Percentiles rank a stretch among this genome's conserved stretches.
Conservation (phyloP, 2,329 filamentous ascomycete genomes). For the Xylaria sp. region DNA sequence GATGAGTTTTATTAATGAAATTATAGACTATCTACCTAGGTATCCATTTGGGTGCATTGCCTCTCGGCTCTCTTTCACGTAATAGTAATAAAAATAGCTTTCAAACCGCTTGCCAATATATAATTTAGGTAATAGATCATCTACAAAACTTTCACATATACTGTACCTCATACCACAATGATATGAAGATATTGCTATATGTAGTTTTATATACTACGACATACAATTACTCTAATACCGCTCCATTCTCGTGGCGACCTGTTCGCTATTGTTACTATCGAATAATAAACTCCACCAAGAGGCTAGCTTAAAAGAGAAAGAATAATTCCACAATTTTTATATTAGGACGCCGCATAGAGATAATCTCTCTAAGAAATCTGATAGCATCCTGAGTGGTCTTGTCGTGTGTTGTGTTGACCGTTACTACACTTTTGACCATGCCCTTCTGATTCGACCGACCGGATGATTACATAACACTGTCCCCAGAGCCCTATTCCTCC, state of each 20-base stretch:
- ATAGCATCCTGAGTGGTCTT: background rate
- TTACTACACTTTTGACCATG: too few species aligned
- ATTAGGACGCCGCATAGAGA: background rate
- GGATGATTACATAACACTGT: background rate
- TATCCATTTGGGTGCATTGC: too few species aligned
- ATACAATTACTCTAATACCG: background rate
- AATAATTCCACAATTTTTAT: background rate
- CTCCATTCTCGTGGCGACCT: background rate
- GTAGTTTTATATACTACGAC: background rate
- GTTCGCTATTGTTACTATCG: fast-evolving
- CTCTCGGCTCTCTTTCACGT: too few species aligned
- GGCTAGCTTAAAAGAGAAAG: background rate
- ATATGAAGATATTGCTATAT: background rate
- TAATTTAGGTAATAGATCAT: background rate
- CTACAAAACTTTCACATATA: too few species aligned
- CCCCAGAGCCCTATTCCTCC: background rate
- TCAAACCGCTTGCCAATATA: background rate
- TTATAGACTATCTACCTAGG: too few species aligned
- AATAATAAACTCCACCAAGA: background rate
- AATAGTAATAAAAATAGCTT: background rate
- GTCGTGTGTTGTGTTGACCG: background rate
- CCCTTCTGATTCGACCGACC: background rate
- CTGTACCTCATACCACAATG: too few species aligned
- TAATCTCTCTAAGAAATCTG: background rate
- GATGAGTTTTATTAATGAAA: too few species aligned